phyloP scores from a whole-genome alignment of 805 yeast genomes.

The Wickerhamomyces subpelliculosus region DNA sequence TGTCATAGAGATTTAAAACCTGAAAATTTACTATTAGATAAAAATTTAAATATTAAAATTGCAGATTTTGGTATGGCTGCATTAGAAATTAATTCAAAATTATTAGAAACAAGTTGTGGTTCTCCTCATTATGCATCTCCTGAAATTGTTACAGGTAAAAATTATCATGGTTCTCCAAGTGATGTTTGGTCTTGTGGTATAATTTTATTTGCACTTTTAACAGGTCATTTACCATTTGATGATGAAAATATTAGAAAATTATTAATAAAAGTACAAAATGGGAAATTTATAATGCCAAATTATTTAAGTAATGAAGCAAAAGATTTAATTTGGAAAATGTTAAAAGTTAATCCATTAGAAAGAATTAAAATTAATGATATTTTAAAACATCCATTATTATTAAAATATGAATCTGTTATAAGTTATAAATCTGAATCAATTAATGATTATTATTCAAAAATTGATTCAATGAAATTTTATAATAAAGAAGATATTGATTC shows the following conservation, averaged over 20 bases:
- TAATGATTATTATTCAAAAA: constrained; percentile 30
- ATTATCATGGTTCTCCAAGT: constrained; percentile 93
- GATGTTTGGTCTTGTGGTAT: constrained; percentile 99
- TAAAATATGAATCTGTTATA: constrained; percentile 52
- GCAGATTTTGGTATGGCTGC: constrained; percentile 99
- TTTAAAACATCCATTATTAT: constrained; percentile 71
- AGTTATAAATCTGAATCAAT: constrained; percentile 23
- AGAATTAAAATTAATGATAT: constrained; percentile 78
- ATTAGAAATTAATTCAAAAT: constrained; percentile 69
- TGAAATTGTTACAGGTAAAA: constrained; percentile 91
- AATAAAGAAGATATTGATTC: constrained; percentile 48
- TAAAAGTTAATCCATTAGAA: constrained; percentile 71
- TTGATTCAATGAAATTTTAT: too few species aligned
- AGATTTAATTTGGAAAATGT: constrained; percentile 75
- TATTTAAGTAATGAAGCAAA: constrained; percentile 78
- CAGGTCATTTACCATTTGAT: constrained; percentile 95
- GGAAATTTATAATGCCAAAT: constrained; percentile 77
- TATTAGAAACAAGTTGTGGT: constrained; percentile 93
- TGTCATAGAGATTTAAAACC: constrained; percentile 88
- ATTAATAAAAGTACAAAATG: constrained; percentile 85
- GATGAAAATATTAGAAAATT: constrained; percentile 89
- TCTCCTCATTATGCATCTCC: constrained; percentile 99
- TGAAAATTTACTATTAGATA: constrained; percentile 73
- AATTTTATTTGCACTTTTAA: constrained; percentile 83
- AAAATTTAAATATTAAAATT: constrained; percentile 81